Evolutionary conservation across 1,139 yeast species (phyloP), one percentile per base, ranked within the genome.

Genomic region (Pichia cactophila): DNA sequence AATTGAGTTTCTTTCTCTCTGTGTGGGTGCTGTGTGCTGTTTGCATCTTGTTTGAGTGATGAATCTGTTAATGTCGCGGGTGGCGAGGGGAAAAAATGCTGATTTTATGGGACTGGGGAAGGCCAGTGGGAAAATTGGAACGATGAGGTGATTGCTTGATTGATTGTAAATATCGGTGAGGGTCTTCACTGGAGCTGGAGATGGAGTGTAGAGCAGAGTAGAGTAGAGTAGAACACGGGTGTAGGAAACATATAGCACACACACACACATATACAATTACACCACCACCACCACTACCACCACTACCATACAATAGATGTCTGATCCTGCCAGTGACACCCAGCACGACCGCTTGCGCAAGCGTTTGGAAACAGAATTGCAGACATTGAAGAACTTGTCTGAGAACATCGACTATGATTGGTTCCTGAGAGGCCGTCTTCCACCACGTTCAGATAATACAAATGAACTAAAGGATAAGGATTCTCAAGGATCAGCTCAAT

Each of bases 351-450:
- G 51, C 29, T 47, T 57, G 33, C 50, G 60, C 12, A 48, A 55
- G 41, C 50, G 59, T 23, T 46, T 57, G 9, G 59, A 56, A 33
- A 55, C 50, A 12, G 60, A 57, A 42, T 43, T 57, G n/a, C 46
- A 56, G 2, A 41, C 39, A 5, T 39, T 51, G 4, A 48, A 50
- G 36, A 44, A 49, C 2, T 4, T 20, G 28, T 16, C 49, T 2
- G 60, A 56, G 11, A 48, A 43, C 26, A 35, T 50, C 1, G 60
- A 57, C 20, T 51, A 49, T 37, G 60, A 57, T 39, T 57, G 60
- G 60, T 55, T 57, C 28, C 31, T 57, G n/a, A 50, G 55, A 31
- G 50, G 44, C 16, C 33, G 47, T 10, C 26, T 48, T 10, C 23
- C 47, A n/a, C 10, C 29, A 14, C n/a, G 26, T 2, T 12, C 41